These are phyloP conservation scores for Ogataea glucozyma DNA, from an alignment of 805 yeast species.

Conservation along the genomic window DNA sequence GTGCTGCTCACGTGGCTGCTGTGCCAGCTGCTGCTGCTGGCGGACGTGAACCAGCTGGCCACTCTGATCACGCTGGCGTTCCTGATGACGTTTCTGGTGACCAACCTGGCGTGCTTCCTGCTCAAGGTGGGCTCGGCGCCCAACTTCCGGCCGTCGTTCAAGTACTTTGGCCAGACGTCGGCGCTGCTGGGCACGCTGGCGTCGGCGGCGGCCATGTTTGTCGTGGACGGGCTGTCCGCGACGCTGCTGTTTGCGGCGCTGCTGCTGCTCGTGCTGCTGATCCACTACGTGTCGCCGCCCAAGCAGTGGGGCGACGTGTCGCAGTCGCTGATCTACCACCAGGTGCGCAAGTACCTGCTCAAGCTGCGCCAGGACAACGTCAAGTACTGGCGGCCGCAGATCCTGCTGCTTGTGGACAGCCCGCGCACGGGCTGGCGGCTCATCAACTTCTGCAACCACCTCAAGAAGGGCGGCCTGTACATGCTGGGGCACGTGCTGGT, in stretches of 20 bases:
- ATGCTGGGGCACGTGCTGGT: constrained; percentile 90
- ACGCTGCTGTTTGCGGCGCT: constrained; percentile 68
- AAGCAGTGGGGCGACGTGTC: constrained; percentile 99
- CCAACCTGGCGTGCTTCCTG: constrained; percentile 90
- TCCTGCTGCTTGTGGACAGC: constrained; percentile 81
- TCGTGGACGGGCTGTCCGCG: constrained; percentile 91
- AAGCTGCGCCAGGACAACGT: constrained; percentile 88
- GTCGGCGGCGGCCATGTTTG: constrained; percentile 84
- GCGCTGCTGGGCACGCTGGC: constrained; percentile 74
- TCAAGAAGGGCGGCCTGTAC: constrained; percentile 94
- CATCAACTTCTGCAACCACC: constrained; percentile 87
- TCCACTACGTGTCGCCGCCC: constrained; percentile 91
- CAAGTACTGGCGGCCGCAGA: constrained; percentile 98
- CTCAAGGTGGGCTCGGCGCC: constrained; percentile 92
- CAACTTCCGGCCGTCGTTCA: constrained; percentile 95
- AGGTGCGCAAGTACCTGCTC: constrained; percentile 86
- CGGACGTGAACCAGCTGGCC: constrained; percentile 92
- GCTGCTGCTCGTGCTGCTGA: constrained; percentile 65
- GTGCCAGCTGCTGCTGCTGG: constrained; percentile 82
- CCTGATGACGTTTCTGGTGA: constrained; percentile 91
- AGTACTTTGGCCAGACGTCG: constrained; percentile 77
- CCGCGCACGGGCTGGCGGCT: constrained; percentile 92
- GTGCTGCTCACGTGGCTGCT: constrained; percentile 76
- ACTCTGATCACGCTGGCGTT: constrained; percentile 96
- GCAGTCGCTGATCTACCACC: constrained; percentile 92